Base-by-base conservation (phyloP, 2,329 filamentous ascomycete genomes). In the Orbilia ellipsospora region DNA sequence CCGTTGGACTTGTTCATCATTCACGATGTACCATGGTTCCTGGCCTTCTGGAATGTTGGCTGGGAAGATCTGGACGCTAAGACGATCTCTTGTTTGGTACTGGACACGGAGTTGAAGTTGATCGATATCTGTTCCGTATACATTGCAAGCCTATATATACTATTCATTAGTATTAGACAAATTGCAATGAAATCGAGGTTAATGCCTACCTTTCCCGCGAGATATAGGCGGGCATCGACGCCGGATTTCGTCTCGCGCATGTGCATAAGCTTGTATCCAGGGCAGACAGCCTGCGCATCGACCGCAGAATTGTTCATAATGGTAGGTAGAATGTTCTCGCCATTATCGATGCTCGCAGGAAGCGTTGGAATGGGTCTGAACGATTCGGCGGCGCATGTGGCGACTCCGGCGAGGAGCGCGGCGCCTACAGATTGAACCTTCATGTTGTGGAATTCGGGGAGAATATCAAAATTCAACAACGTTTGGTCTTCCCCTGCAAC, bases 41-140 rank as follows among this genome's bases (percentile, higher is more conserved):
- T 92, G 92, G 2, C 85, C 85, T 0, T 85, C 78, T 62, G 86
- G 86, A 42, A 93, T 82, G 79, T 90, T 85, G 5, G 88, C 86
- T 0, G 91, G 91, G 16, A 86, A 84, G 65, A 96, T 92, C 78
- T 89, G 88, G 59, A 95, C 84, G 66, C 90, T 89, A 48, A 95
- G 82, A 0, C 91, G 86, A 78, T 92, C 87, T 15, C 83, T 82
- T 4, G 87, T 85, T 80, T 92, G 88, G 78, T 90, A 90, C 79
- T 90, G 87, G 12, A 95, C 89, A 2, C 88, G 86, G 36, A 96
- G 83, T 42, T 85, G 86, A 57, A 96, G 83, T 3, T 86, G 83
- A 23, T 89, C 85, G 28, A 96, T 84, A 80, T 96, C 93, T 6
- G 86, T 90, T 0, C 93, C 92, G 77, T 94, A 96, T 20, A 88